Base-by-base conservation (phyloP, 164 flowering plant species). In the Umbellularia californica region DNA sequence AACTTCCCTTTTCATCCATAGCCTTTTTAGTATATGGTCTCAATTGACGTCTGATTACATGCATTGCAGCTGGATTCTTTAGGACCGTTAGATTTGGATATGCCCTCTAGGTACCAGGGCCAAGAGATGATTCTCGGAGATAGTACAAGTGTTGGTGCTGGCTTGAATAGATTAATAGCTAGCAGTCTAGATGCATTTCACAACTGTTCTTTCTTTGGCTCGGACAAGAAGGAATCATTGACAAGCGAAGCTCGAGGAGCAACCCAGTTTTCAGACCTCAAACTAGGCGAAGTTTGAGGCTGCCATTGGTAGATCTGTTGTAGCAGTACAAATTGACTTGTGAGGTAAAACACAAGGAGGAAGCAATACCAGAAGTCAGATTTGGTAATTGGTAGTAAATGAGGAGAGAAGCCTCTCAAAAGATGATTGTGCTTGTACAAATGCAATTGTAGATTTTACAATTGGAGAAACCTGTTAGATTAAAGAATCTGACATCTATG, bases 121-220 rank as follows among this genome's bases (percentile, higher is more conserved):
- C 88, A 90, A 65, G 98, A 93, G 76, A 63, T 90, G 60, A 87
- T 91, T 72, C 79, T 92, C 71, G 78, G 80, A 35, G 84, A 82
- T 68, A 84, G 92, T 69, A 90, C 87, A 73, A 90, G 96, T 82
- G 86, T 94, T 58, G 82, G 93, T 33, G 81, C 92, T 47, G 91
- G 96, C 52, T 80, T 94, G 81, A 91, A 82, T 81, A 90, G 92
- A 68, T 85, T 95, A 70, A 88, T 91, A 78, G 97, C 93, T 52
- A 93, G 86, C 89, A 95, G 97, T 81, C 82, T 93, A 63, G 99
- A 93, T 85, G 97, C 92, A 23, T 93, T 93, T 74, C 97, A 93
- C 72, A 91, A 84, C 73, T 90, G 95, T 83, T 84, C 93, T 0
- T 90, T 92, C 81, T 89, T 92, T 52, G 87, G 88, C 55, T 74